Base-by-base conservation (phyloP, 2,329 filamentous ascomycete species). In the Calonectria pteridis region DNA sequence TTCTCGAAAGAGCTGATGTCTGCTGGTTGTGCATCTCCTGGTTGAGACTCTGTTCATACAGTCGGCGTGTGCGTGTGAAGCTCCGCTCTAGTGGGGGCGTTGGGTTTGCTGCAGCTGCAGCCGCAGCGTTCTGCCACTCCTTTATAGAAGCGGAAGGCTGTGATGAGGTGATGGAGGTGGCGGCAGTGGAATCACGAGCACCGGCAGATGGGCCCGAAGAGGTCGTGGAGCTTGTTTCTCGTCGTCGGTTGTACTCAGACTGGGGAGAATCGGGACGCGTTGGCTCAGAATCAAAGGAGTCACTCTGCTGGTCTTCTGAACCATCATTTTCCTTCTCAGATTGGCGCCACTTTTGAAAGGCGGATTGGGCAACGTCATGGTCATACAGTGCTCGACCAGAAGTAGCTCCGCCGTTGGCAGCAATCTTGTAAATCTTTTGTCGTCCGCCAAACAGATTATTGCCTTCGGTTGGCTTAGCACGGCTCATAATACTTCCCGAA, bases 391-490 rank as follows among this genome's bases (percentile, higher is more conserved):
- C 76, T 91, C 93, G 29, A 90, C 94, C 94, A 58, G 88, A 86
- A 88, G 94, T 90, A 58, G 88, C 89, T 26, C 80, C 81, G 3
- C 87, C 88, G 53, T 82, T 82, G 26, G 84, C 83, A 31, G 88
- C 89, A 76, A 98, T 94, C 83, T 95, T 96, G 84, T 97, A 98
- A 46, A 98, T 93, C 86, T 98, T 98, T 83, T 98, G 97, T 55
- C 97, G 92, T 20, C 97, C 97, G 71, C 97, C 97, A 84, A 99
- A 99, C 71, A 99, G 85, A 78, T 94, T 94, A 82, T 98, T 99
- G 58, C 96, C 95, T 82, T 98, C 96, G 1, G 91, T 93, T 0
- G 95, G 95, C 78, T 96, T 93, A 10, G 93, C 88, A 66, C 97
- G 90, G 79, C 89, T 93, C 94, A 98, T 96, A n/a, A 98, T 89